Evolutionary conservation across 1,284 basidiomycete genomes (phyloP), one percentile per base, ranked within the genome.

Genomic region (Kalmanozyma brasiliensis): DNA sequence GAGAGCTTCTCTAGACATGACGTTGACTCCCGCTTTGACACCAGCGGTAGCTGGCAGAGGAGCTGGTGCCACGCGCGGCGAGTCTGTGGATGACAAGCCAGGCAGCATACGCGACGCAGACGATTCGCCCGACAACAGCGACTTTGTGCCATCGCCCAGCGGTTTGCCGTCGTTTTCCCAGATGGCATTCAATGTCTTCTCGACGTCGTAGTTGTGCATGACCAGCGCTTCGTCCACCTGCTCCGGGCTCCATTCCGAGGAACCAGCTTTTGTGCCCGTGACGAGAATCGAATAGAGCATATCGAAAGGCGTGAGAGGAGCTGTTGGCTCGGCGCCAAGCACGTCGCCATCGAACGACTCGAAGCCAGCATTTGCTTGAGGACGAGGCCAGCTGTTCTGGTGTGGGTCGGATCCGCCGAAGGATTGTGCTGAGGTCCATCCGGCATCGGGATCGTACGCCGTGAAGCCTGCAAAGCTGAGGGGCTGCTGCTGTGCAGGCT

Each of bases 201-300:
- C 95, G 80, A 98, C 96, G 76, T 98, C 95, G 82, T 92, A 98
- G 3, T 88, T 91, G 68, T 93, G 90, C 49, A 87, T 86, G 22
- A 89, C 89, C 7, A 98, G 86, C 0, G 94, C 94, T 62, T 96
- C 93, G 82, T 98, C 95, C 4, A 98, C 87, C 78, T 97, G 93
- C 7, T 90, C 90, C 3, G 92, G 89, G 0, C 93, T 90, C 77
- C 77, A 79, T 40, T 67, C 57, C 9, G 76, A 56, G n/a, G 63
- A 58, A 11, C 69, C 74, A 13, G 52, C 57, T 37, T 56, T 65
- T 30, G 64, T 72, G n/a, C 71, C 65, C 5, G 60, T 66, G 56
- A 72, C 64, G 80, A 98, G 97, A 33, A 98, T 92, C 32, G 92
- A 94, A 76, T 88, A 90, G 19, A 98, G 88, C 35, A 98, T 93